Evolutionary conservation across 495 filamentous ascomycete species (phyloP), one percentile per base, ranked within the genome.

Genomic region (Extremus antarcticus): DNA sequence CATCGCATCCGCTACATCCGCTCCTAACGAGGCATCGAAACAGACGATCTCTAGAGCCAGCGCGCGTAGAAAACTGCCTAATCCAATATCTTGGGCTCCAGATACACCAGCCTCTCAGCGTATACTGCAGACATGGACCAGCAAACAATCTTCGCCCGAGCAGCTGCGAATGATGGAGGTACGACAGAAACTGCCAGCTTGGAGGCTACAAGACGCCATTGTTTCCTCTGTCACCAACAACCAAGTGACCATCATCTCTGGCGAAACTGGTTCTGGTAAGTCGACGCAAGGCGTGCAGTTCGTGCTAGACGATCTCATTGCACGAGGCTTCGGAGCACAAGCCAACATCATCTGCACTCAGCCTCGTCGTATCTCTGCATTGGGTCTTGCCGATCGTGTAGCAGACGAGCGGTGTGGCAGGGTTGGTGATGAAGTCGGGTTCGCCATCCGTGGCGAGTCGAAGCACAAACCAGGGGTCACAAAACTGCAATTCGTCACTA

Each of bases 261-360:
- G 92, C 59, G 92, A 96, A 70, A 98, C 92, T 7, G 92, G 92
- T 51, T 94, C 87, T 43, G 92, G 92, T 63, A 98, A 98, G 68
- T 95, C 89, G 52, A 98, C 92, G 0, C 92, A 98, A 68, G 88
- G 88, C 13, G 92, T 96, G 2, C 92, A 98, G 66, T 98, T 97
- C 67, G 75, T 98, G 21, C 74, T 98, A 7, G 92, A 98, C 62
- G 88, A 96, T 62, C 74, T 98, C 64, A 95, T 96, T 62, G 71
- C 80, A 59, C 76, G 78, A 22, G 76, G 81, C 15, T 73, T 92
- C 15, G 92, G 92, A 9, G 78, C 76, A 3, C 75, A 76, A 16
- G 86, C 87, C n/a, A 95, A 90, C 58, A 95, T 98, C 45, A 81
- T 98, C 55, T 95, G 92, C 63, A 97, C 92, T 0, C 92, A 98